A percentile compares a stretch with the other conserved stretches of the same genome.
phyloP scores from a whole-genome alignment of 2,329 filamentous ascomycete genomes.

The Sordariomycetes sp. region DNA sequence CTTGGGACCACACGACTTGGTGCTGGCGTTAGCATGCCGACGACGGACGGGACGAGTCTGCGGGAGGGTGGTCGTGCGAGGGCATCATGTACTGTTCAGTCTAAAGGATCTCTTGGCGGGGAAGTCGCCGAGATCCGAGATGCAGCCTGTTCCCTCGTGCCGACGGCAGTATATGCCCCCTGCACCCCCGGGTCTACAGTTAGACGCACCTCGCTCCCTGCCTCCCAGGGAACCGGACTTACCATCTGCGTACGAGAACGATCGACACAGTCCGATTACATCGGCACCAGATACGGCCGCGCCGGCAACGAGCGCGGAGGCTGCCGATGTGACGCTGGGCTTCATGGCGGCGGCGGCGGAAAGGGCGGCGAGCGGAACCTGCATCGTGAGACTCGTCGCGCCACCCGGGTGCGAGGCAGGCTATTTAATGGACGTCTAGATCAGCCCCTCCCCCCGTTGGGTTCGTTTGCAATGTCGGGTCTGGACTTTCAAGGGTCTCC shows the following conservation, averaged over 20 bases:
- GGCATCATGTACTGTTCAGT: background rate
- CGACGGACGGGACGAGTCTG: background rate
- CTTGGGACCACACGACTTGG: slow-evolving; percentile 2
- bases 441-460: too few species aligned
- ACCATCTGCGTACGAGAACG: slow-evolving; percentile 3
- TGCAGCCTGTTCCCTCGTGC: background rate
- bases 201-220: background rate
- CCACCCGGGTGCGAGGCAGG: background rate
- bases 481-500: background rate
- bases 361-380: slow-evolving; percentile 1
- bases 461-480: background rate
- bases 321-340: background rate
- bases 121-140: slow-evolving; percentile 3
- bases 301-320: background rate
- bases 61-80: background rate
- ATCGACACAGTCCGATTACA: background rate
- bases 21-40: background rate
- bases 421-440: slow-evolving; percentile 4
- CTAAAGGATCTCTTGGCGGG: slow-evolving; percentile 1
- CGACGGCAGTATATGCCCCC: slow-evolving; percentile 3
- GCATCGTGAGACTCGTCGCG: background rate
- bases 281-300: background rate
- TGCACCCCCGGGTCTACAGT: background rate
- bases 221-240: too few species aligned
- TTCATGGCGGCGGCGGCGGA: slow-evolving; percentile 1